These are phyloP conservation scores for Pseudoscleropodium purum DNA, from an alignment of 225 moss, liverwort and hornwort species.

Conservation along the genomic window DNA sequence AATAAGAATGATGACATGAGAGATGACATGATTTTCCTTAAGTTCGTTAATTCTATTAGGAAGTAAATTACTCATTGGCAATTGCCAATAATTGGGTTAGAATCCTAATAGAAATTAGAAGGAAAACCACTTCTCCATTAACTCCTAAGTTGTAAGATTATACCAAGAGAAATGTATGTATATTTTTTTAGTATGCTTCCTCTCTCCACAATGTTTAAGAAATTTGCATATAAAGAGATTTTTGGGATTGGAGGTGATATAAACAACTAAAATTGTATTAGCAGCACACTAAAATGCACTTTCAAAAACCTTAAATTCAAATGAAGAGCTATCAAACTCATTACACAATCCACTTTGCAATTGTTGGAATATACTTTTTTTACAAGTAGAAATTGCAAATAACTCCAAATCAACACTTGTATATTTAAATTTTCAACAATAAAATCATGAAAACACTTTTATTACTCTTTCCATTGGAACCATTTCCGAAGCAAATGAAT, in stretches of 20 bases:
- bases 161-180: no score
- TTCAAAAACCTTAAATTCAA: background rate
- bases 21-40: background rate
- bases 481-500: no score
- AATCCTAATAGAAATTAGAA: background rate
- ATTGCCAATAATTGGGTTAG: background rate
- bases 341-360: no score
- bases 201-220: background rate
- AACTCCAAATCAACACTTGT: no score
- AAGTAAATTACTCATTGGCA: background rate
- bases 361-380: no score
- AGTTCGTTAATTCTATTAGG: background rate
- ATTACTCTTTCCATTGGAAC: no score
- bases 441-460: no score
- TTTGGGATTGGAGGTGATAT: background rate
- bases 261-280: background rate
- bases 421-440: no score
- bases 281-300: background rate
- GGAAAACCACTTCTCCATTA: background rate
- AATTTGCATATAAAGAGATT: background rate
- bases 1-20: background rate
- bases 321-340: no score
- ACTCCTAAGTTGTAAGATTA: no score
- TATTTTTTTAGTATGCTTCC: no score
- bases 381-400: no score